These are phyloP conservation scores for Mucor lusitanicus DNA, from an alignment of 371 early-diverging fungal species.

Conservation along the genomic window DNA sequence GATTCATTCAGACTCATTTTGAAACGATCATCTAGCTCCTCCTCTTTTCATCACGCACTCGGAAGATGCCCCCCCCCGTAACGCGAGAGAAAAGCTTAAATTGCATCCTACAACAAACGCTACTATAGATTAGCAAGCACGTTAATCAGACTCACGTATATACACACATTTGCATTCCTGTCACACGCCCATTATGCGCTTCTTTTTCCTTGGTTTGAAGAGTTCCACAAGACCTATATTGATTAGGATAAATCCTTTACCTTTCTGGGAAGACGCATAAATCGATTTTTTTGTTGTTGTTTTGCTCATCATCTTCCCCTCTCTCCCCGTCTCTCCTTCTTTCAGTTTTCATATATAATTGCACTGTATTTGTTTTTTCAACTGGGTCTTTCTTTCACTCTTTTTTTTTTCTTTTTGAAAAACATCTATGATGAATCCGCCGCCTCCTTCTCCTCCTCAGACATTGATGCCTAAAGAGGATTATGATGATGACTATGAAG, in stretches of 20 bases:
- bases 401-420: too few relatives aligned
- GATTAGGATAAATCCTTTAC: not conserved
- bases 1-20: not conserved
- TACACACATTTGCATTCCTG: not conserved
- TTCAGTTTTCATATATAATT: not conserved
- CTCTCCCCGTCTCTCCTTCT: not conserved
- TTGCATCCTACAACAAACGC: too few relatives aligned
- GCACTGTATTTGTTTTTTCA: conserved; percentile 12
- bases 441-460: not conserved
- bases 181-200: not conserved
- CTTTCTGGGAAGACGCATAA: not conserved
- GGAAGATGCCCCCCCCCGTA: not conserved
- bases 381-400: not conserved
- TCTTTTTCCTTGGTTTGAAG: not conserved
- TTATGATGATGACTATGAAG: conserved; percentile 2
- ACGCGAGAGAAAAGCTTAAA: not conserved
- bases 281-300: conserved; percentile 8
- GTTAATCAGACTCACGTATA: not conserved
- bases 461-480: conserved; percentile 6
- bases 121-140: not conserved
- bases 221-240: not conserved
- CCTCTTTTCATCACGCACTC: not conserved
- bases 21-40: not conserved
- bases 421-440: too few relatives aligned
- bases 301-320: not conserved